Conservation (phyloP, 257 asterid genomes). For the Sherardia arvensis region DNA sequence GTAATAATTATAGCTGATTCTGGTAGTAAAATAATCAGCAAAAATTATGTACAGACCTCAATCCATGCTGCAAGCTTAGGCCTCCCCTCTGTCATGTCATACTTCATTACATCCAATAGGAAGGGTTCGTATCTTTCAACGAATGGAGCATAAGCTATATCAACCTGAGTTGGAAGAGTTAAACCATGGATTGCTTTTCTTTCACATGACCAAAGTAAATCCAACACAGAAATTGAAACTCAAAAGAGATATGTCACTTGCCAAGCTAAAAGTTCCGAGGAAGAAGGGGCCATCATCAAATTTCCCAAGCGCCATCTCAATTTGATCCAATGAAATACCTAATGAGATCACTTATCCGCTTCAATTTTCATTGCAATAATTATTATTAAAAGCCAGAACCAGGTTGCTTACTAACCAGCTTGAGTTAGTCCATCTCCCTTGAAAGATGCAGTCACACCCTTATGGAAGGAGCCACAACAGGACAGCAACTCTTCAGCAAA, state of each 20-base stretch:
- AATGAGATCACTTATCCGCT: conserved; percentile 5
- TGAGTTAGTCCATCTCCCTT: conserved; percentile 38
- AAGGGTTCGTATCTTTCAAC: conserved; percentile 56
- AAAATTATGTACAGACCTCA: conserved; percentile 34
- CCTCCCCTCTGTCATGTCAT: conserved; percentile 49
- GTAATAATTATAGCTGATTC: too few species aligned
- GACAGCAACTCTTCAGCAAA: conserved; percentile 58
- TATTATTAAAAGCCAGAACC: not conserved
- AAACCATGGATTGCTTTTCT: not conserved
- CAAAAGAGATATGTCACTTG: conserved; percentile 18
- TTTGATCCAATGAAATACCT: conserved; percentile 55
- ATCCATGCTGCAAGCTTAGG: conserved; percentile 60
- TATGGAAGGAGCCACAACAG: conserved; percentile 37
- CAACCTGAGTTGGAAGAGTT: conserved; percentile 40
- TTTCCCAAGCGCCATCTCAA: conserved; percentile 65
- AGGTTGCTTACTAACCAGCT: conserved; percentile 30
- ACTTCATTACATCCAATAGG: conserved; percentile 45
- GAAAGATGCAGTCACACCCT: conserved; percentile 40
- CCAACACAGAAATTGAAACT: not conserved
- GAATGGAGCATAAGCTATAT: conserved; percentile 71
- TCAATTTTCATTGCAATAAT: conserved; percentile 2
- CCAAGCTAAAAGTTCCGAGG: conserved; percentile 79
- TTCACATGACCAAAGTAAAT: not conserved
- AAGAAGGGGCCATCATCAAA: conserved; percentile 65
- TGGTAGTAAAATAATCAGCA: too few species aligned